phyloP scores from a whole-genome alignment of 106 monocot species.

The Acorus calamus region DNA sequence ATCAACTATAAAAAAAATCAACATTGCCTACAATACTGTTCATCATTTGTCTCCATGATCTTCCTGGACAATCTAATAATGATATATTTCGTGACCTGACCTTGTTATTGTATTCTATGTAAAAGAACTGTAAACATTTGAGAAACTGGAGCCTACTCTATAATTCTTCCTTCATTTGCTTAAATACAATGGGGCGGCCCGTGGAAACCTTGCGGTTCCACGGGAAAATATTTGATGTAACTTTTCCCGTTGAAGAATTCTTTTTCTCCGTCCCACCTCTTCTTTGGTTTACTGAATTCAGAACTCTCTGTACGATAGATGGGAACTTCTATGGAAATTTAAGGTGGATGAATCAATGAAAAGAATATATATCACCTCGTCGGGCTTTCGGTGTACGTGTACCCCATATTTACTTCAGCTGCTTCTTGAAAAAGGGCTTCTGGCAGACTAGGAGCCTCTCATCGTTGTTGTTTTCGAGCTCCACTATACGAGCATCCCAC shows the following conservation, averaged over 20 bases:
- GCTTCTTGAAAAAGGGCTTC: conserved; percentile 77
- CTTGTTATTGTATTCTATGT: too few relatives aligned
- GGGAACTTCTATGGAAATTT: conserved; percentile 1
- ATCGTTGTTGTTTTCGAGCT: conserved; percentile 42
- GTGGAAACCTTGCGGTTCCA: conserved; percentile 48
- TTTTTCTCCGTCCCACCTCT: background rate
- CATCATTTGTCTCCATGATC: too few relatives aligned
- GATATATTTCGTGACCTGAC: too few relatives aligned
- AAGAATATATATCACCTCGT: background rate
- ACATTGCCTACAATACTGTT: too few relatives aligned
- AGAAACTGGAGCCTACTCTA: conserved; percentile 15
- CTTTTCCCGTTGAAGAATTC: background rate
- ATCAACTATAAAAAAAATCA: too few relatives aligned
- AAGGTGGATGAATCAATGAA: background rate
- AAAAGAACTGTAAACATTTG: background rate
- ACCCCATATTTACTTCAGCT: conserved; percentile 19
- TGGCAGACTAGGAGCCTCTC: conserved; percentile 79
- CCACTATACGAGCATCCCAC: conserved; percentile 70
- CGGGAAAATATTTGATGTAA: conserved; percentile 5
- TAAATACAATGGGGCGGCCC: conserved; percentile 19
- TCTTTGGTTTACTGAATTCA: background rate
- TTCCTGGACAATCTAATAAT: too few relatives aligned
- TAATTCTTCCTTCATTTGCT: conserved; percentile 12
- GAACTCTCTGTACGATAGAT: background rate
- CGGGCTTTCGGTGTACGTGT: background rate